Conservation (phyloP, 2,329 filamentous ascomycete species). For the Tetracladium maxilliforme region DNA sequence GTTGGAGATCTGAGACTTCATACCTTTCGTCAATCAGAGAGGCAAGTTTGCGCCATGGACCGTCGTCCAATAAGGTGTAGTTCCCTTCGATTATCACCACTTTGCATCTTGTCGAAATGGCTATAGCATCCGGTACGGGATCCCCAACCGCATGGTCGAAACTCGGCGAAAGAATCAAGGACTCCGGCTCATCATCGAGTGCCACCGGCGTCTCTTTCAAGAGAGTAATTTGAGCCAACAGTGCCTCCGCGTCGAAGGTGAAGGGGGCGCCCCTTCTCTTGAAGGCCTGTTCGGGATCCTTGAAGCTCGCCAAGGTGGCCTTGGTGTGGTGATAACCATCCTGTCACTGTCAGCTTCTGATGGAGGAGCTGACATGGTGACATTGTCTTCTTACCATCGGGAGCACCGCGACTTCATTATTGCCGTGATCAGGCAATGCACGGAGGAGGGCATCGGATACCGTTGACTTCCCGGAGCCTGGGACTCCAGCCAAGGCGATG, state of each 20-base stretch:
- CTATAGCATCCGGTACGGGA: slow-evolving; percentile 27
- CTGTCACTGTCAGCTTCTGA: slow-evolving; percentile 4
- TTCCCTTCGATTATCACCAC: slow-evolving; percentile 37
- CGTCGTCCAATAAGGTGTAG: slow-evolving; percentile 28
- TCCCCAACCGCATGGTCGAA: slow-evolving; percentile 36
- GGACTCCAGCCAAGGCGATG: slow-evolving; percentile 15
- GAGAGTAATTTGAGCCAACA: slow-evolving; percentile 9
- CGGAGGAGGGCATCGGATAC: slow-evolving; percentile 10
- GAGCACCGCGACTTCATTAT: slow-evolving; percentile 8
- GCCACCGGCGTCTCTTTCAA: slow-evolving; percentile 11
- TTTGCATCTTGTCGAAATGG: slow-evolving; percentile 21
- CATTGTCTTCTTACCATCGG: slow-evolving; percentile 10
- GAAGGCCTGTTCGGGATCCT: slow-evolving; percentile 11
- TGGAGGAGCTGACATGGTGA: background rate
- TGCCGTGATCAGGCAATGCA: slow-evolving; percentile 4
- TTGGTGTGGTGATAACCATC: slow-evolving; percentile 16
- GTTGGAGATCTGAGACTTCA: slow-evolving; percentile 1
- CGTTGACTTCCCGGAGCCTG: slow-evolving; percentile 16
- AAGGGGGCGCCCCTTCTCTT: slow-evolving; percentile 14
- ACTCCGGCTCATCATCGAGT: slow-evolving; percentile 5
- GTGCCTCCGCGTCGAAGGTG: slow-evolving; percentile 13
- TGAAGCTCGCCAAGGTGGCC: slow-evolving; percentile 7
- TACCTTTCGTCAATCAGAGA: slow-evolving; percentile 26
- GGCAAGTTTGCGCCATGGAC: slow-evolving; percentile 27
- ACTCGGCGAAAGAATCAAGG: slow-evolving; percentile 17